A percentile compares a stretch with the other conserved stretches of the same genome.
Evolutionary conservation across 1,139 yeast genomes (phyloP).

Genomic region (Pneumocystis wakefieldiae): DNA sequence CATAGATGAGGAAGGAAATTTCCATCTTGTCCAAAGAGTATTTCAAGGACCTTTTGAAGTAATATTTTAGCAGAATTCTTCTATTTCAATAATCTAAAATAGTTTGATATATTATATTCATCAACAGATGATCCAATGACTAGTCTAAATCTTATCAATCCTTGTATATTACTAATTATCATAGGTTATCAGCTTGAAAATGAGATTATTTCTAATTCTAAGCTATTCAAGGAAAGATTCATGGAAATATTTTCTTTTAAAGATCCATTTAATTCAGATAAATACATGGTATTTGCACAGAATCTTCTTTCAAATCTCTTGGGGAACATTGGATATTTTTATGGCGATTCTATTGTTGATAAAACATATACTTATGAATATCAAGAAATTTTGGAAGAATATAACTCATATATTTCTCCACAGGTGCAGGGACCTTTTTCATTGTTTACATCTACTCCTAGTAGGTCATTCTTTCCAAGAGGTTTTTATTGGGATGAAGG

Average conservation of each 20-base stretch:
- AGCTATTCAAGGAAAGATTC: constrained; percentile 43
- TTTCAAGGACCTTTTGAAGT: constrained; percentile 47
- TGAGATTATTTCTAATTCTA: constrained; percentile 28
- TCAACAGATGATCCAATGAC: constrained; percentile 32
- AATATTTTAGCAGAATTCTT: neutral
- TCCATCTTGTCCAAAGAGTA: constrained; percentile 64
- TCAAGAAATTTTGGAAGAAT: constrained; percentile 25
- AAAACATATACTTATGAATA: constrained; percentile 49
- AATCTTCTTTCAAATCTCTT: constrained; percentile 66
- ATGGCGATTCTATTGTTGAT: constrained; percentile 80
- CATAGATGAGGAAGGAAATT: constrained; percentile 50
- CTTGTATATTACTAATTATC: constrained; percentile 11
- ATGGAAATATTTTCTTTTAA: constrained; percentile 37
- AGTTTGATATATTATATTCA: constrained; percentile 53
- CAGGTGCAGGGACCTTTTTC: constrained; percentile 28
- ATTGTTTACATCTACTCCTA: constrained; percentile 73
- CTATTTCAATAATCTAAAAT: constrained; percentile 18
- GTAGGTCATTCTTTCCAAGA: constrained; percentile 86
- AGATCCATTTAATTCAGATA: constrained; percentile 38
- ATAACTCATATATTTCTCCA: constrained; percentile 11
- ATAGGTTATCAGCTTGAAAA: constrained; percentile 25
- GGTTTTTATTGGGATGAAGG: constrained; percentile 99
- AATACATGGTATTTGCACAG: constrained; percentile 48
- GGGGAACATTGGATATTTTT: constrained; percentile 81
- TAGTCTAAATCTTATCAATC: constrained; percentile 17